Conservation (phyloP, 352 stramenopile species). For the Globisporangium cylindrosporum region DNA sequence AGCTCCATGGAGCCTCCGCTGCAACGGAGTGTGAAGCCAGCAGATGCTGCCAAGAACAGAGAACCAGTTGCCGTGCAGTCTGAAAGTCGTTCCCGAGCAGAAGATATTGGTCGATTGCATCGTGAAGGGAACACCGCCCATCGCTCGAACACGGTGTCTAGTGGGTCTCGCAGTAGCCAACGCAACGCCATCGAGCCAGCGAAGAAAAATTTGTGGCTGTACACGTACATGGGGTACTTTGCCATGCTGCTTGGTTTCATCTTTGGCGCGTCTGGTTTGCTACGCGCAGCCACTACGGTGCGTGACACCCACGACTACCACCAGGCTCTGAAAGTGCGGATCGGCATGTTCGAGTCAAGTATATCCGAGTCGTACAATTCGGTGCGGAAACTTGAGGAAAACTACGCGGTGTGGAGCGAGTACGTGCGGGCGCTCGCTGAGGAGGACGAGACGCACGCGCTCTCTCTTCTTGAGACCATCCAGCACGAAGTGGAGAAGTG, state of each 20-base stretch:
- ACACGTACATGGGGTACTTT: slow-evolving; percentile 32
- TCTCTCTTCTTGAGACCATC: slow-evolving; percentile 60
- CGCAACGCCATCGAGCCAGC: neutral
- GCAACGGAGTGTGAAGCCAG: neutral
- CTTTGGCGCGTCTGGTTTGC: slow-evolving; percentile 51
- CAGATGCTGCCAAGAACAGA: neutral
- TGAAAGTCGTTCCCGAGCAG: neutral
- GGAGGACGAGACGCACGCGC: slow-evolving; percentile 62
- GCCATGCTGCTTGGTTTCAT: slow-evolving; percentile 37
- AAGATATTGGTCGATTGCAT: neutral
- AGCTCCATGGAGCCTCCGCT: slow-evolving; percentile 5
- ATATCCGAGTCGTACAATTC: slow-evolving; percentile 68
- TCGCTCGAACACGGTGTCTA: neutral
- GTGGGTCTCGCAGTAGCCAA: neutral
- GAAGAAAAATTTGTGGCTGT: slow-evolving; percentile 20
- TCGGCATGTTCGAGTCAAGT: slow-evolving; percentile 56
- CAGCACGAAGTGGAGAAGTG: slow-evolving; percentile 70
- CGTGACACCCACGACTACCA: slow-evolving; percentile 67
- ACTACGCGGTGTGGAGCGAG: slow-evolving; percentile 71
- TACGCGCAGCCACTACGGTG: slow-evolving; percentile 45
- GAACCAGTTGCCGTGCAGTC: neutral
- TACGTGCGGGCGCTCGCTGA: slow-evolving; percentile 66
- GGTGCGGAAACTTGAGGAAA: slow-evolving; percentile 60
- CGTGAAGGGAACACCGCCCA: neutral
- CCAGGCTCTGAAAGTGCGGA: slow-evolving; percentile 46